phyloP scores from a whole-genome alignment of 1,284 basidiomycete species.

The Sanghuangporus baumii region DNA sequence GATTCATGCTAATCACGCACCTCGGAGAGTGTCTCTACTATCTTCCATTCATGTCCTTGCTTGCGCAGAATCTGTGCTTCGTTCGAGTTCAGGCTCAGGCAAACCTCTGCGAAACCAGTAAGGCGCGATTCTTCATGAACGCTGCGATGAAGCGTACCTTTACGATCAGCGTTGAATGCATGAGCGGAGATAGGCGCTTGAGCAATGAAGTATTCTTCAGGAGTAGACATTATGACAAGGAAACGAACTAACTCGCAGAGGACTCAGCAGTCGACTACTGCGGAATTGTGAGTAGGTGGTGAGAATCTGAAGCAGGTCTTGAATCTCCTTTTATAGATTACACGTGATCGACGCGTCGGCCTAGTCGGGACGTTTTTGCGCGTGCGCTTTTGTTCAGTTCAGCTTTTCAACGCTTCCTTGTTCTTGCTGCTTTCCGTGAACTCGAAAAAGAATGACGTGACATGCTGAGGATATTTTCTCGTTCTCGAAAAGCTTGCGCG shows the following conservation, averaged over 20 bases:
- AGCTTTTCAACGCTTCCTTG: neutral
- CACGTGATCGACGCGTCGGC: neutral
- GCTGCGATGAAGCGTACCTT: slow-evolving; percentile 49
- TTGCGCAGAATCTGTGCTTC: slow-evolving; percentile 81
- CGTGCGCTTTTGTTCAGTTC: neutral
- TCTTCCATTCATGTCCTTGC: slow-evolving; percentile 67
- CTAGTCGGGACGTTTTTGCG: too few species aligned
- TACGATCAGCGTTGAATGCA: slow-evolving; percentile 88
- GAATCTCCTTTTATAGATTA: neutral
- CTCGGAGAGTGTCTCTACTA: slow-evolving; percentile 82
- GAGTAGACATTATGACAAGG: slow-evolving; percentile 51
- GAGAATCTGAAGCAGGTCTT: neutral
- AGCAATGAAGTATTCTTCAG: slow-evolving; percentile 75
- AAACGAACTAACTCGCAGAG: slow-evolving; percentile 40
- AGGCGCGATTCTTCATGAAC: neutral
- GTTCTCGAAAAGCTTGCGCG: too few species aligned
- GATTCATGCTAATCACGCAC: slow-evolving; percentile 36
- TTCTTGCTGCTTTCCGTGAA: too few species aligned
- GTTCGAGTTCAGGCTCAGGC: slow-evolving; percentile 87
- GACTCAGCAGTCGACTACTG: slow-evolving; percentile 78
- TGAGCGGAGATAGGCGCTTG: slow-evolving; percentile 86
- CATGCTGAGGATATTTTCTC: neutral
- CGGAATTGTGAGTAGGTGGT: slow-evolving; percentile 19
- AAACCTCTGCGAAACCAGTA: slow-evolving; percentile 59
- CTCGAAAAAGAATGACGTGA: neutral